A percentile compares a stretch with the other conserved stretches of the same genome.
Conservation (phyloP, 164 flowering plant genomes). For the Liriodendron chinense region DNA sequence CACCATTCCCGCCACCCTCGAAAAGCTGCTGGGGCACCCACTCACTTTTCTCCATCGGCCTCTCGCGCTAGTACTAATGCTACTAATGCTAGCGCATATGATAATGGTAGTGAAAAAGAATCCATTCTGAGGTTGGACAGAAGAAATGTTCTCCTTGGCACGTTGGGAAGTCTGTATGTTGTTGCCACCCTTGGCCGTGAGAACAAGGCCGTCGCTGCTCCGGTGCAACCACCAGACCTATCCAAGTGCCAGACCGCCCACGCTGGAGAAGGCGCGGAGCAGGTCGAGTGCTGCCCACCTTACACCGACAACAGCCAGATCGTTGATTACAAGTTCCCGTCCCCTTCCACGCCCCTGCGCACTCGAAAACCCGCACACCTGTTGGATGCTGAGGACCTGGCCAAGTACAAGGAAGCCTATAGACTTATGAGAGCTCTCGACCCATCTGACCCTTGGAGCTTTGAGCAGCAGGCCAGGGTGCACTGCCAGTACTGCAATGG, state of each 20-base stretch:
- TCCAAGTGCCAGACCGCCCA: not conserved
- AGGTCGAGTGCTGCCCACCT: not conserved
- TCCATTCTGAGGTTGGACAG: not conserved
- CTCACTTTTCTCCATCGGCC: too few relatives aligned
- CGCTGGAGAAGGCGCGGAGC: not conserved
- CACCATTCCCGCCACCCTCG: too few relatives aligned
- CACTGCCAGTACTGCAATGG: slow-evolving; percentile 3
- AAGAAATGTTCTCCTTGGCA: slow-evolving; percentile 1
- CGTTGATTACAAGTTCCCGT: not conserved
- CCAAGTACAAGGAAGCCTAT: not conserved
- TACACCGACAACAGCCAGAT: not conserved
- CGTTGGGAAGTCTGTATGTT: not conserved
- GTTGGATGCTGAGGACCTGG: not conserved
- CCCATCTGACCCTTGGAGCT: not conserved
- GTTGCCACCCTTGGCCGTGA: not conserved
- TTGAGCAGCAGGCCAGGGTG: not conserved
- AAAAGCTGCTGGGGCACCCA: too few relatives aligned
- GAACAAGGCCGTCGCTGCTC: not conserved
- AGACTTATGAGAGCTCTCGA: not conserved
- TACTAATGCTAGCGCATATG: not conserved
- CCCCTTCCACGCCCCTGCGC: not conserved
- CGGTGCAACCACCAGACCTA: not conserved
- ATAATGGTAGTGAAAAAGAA: not conserved
- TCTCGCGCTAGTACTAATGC: not conserved
- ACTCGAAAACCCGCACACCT: not conserved